Conservation (phyloP, 169 alveolate genomes). For the Fabrea salina region DNA sequence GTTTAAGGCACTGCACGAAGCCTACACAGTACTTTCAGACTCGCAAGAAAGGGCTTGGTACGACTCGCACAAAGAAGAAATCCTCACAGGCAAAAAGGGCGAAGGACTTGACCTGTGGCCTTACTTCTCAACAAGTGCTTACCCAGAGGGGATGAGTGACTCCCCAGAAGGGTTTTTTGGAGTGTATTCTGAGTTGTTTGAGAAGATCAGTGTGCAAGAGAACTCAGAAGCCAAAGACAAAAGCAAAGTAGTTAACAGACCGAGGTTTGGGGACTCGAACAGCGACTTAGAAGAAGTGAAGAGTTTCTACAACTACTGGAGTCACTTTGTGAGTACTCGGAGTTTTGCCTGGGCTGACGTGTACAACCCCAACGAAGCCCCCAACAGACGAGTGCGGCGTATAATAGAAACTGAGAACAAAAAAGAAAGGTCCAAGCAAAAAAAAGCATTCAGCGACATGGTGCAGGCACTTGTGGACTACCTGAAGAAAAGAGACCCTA, state of each 20-base stretch:
- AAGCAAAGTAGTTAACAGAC: conserved; percentile 42
- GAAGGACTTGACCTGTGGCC: conserved; percentile 70
- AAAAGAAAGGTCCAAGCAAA: conserved; percentile 76
- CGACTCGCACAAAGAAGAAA: conserved; percentile 75
- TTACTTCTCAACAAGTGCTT: conserved; percentile 62
- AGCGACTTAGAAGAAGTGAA: conserved; percentile 60
- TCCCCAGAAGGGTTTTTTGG: conserved; percentile 61
- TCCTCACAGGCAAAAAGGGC: conserved; percentile 58
- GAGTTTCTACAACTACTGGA: conserved; percentile 80
- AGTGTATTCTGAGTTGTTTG: conserved; percentile 74
- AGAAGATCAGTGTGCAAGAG: conserved; percentile 62
- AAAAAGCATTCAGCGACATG: conserved; percentile 69
- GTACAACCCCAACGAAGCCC: conserved; percentile 75
- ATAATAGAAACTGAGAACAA: conserved; percentile 71
- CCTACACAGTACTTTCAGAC: conserved; percentile 59
- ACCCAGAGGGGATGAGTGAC: conserved; percentile 64
- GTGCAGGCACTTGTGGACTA: conserved; percentile 68
- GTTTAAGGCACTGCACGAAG: conserved; percentile 57
- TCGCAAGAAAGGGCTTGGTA: conserved; percentile 76
- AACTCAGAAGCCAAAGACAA: conserved; percentile 42
- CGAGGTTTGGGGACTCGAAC: conserved; percentile 71
- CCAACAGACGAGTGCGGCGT: conserved; percentile 63
- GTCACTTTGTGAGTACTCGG: conserved; percentile 66
- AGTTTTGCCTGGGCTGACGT: conserved; percentile 75
- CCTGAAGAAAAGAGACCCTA: conserved; percentile 58